These are phyloP conservation scores for Suillus placidus DNA, from an alignment of 768 basidiomycete species.

Conservation along the genomic window DNA sequence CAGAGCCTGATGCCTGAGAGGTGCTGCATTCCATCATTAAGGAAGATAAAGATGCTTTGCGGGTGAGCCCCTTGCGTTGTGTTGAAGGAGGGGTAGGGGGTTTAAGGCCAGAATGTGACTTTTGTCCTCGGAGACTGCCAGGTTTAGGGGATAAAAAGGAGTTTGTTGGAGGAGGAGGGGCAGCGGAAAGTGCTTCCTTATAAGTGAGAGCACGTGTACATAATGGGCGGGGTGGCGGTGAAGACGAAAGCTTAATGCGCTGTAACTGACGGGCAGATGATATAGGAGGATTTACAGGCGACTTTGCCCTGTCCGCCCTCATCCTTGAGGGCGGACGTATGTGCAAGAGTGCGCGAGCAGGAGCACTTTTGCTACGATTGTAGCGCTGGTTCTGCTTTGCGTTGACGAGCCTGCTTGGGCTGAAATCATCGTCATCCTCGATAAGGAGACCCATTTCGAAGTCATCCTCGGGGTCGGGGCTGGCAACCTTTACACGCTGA, in stretches of 20 bases:
- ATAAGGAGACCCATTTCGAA: slow-evolving; percentile 86
- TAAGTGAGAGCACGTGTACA: slow-evolving; percentile 60
- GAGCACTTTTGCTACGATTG: slow-evolving; percentile 62
- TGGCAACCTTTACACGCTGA: slow-evolving; percentile 52
- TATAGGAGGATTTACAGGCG: slow-evolving; percentile 67
- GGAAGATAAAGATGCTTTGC: slow-evolving; percentile 81
- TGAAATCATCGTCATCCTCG: slow-evolving; percentile 81
- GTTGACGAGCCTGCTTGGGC: slow-evolving; percentile 70
- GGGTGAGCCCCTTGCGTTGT: slow-evolving; percentile 57
- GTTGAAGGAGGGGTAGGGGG: slow-evolving; percentile 70
- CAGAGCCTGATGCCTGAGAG: slow-evolving; percentile 59
- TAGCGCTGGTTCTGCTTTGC: slow-evolving; percentile 47
- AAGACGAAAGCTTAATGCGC: slow-evolving; percentile 68
- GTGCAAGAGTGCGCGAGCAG: slow-evolving; percentile 50
- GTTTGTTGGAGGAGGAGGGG: slow-evolving; percentile 50
- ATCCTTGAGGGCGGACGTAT: slow-evolving; percentile 66
- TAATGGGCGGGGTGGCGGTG: slow-evolving; percentile 60
- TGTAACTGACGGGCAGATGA: slow-evolving; percentile 73
- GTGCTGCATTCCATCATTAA: slow-evolving; percentile 65
- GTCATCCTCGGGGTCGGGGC: slow-evolving; percentile 77
- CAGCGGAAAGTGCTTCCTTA: slow-evolving; percentile 55
- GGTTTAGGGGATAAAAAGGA: slow-evolving; percentile 70
- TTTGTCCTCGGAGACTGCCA: slow-evolving; percentile 78
- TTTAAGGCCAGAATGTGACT: slow-evolving; percentile 82
- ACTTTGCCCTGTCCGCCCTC: slow-evolving; percentile 69